Evolutionary conservation across 257 asterid genomes (phyloP), one percentile per base, ranked within the genome.

Genomic region (Solanum lycopersicoides): DNA sequence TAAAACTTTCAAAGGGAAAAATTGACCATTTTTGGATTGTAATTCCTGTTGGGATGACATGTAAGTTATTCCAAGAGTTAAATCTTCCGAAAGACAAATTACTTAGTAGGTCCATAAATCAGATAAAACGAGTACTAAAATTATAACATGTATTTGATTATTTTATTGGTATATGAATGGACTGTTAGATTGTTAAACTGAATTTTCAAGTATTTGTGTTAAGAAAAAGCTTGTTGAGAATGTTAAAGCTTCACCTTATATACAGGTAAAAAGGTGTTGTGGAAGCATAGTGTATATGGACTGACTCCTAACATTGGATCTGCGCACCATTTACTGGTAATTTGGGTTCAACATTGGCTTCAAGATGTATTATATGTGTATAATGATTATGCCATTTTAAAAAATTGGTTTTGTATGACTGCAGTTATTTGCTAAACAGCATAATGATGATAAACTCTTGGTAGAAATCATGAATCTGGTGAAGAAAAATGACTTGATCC

Each of bases 401-500:
- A 74, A 45, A 83, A 21, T 74, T 63, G 37, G 66, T 87, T 83
- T 85, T 91, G 66, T 60, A 59, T 89, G 89, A 87, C 84, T 92
- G 96, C 97, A 97, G 99, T 91, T 93, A 87, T 91, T 93, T 87
- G 98, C 99, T 89, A 92, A 97, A 79, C 92, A 97, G 89, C 93
- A 92, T 39, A 93, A 91, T 84, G 96, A 97, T 90, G 94, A 89
- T 88, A 91, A 92, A 75, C 96, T 93, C 88, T 91, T 95, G 98
- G 92, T 84, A 72, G 92, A 94, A 87, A 88, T 95, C 83, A 92
- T 97, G 98, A 90, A 90, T 87, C 93, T 93, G 86, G 89, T 94
- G 90, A 91, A 92, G 90, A 94, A 88, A 90, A 97, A 93, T 89
- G 90, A 89, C 60, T 86, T 96, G 87, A 94, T 97, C 80, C 84